Evolutionary conservation across 495 filamentous ascomycete species (phyloP).

Genomic region (Glonium stellatum): DNA sequence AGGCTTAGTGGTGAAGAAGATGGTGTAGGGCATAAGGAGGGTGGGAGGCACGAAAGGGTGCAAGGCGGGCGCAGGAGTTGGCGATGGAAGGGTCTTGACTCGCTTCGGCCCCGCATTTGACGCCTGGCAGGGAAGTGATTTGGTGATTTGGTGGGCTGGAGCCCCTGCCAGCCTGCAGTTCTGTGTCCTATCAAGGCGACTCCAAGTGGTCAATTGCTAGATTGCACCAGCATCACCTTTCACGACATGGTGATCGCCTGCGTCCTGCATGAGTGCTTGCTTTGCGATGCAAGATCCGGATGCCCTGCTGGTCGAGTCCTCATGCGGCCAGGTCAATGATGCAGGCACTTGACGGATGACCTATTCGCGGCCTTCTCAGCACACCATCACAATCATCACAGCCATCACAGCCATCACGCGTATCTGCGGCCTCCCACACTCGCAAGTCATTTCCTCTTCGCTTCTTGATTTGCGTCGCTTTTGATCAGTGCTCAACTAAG

Average conservation of each 20-base stretch:
- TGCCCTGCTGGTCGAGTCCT: not conserved
- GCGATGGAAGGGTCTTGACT: not conserved
- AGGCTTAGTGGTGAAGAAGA: slow-evolving; percentile 8
- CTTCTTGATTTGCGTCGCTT: slow-evolving; percentile 16
- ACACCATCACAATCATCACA: slow-evolving; percentile 23
- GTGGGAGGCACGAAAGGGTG: too few species aligned
- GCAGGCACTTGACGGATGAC: slow-evolving; percentile 26
- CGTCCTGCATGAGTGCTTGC: not conserved
- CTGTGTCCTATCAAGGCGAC: not conserved
- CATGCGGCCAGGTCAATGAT: slow-evolving; percentile 10
- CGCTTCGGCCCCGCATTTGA: not conserved
- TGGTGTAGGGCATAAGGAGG: not conserved
- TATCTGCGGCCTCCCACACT: slow-evolving; percentile 19
- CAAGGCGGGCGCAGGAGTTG: not conserved
- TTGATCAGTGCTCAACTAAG: slow-evolving; percentile 22
- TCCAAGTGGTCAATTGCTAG: not conserved
- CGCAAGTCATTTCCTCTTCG: slow-evolving; percentile 15
- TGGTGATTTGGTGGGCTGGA: too few species aligned
- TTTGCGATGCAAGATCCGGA: not conserved
- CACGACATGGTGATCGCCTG: not conserved
- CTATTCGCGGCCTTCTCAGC: slow-evolving; percentile 15
- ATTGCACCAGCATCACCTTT: not conserved
- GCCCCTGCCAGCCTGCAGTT: not conserved
- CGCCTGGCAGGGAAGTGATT: not conserved
- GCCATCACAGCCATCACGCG: slow-evolving; percentile 29